Evolutionary conservation across 192 early-diverging fungal genomes (phyloP).

Genomic region (Spizellomyces sp.): DNA sequence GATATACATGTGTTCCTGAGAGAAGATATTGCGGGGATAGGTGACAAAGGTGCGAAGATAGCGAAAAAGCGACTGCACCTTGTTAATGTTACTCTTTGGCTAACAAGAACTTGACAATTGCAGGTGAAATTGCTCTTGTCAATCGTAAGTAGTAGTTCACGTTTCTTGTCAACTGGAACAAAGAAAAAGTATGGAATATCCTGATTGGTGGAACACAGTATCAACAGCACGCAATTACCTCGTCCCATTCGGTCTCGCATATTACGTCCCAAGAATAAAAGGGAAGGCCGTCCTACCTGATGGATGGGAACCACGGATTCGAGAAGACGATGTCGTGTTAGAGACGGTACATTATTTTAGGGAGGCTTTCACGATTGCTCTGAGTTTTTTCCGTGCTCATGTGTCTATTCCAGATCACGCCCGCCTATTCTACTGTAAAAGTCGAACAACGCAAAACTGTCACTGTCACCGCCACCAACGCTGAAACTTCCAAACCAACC

Average conservation of each 20-base stretch:
- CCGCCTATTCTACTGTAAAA: conserved; percentile 31
- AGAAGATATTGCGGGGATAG: conserved; percentile 52
- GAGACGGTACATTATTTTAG: conserved; percentile 15
- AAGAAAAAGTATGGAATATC: not conserved
- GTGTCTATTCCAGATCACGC: conserved; percentile 25
- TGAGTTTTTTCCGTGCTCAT: not conserved
- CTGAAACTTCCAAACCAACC: conserved; percentile 1
- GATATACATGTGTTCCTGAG: conserved; percentile 34
- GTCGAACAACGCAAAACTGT: conserved; percentile 12
- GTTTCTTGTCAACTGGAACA: no score
- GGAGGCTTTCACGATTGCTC: not conserved
- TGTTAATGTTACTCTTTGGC: not conserved
- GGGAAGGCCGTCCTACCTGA: conserved; percentile 44
- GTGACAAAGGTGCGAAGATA: conserved; percentile 48
- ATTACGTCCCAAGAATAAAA: conserved; percentile 37
- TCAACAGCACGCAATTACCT: conserved; percentile 38
- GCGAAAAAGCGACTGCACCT: not conserved
- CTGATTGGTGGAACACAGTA: conserved; percentile 5
- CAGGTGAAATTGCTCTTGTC: conserved; percentile 33
- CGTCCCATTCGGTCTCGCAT: conserved; percentile 40
- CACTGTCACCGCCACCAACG: conserved; percentile 6
- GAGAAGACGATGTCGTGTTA: conserved; percentile 21
- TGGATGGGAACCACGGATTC: conserved; percentile 34
- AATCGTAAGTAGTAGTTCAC: conserved; percentile 15
- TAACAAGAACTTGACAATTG: not conserved